Evolutionary conservation across 2,329 filamentous ascomycete species (phyloP).

Genomic region (Alternaria gaisen): DNA sequence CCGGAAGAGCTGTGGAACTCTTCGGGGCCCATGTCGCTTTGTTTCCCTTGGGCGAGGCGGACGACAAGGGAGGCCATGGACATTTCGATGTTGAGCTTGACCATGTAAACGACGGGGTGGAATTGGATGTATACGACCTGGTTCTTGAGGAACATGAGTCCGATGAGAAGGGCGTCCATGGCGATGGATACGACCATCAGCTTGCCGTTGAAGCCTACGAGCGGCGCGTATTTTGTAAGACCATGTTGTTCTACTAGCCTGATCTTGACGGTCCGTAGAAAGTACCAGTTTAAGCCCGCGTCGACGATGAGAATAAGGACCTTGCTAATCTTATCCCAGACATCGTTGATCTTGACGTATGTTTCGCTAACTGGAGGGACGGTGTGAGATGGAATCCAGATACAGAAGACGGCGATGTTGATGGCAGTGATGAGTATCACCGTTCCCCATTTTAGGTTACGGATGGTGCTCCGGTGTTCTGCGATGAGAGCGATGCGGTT

Average conservation of each 20-base stretch:
- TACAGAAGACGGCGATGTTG: conserved; percentile 63
- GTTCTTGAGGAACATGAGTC: conserved; percentile 52
- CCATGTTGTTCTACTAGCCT: conserved; percentile 52
- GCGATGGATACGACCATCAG: conserved; percentile 52
- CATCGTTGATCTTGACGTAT: conserved; percentile 58
- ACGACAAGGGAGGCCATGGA: conserved; percentile 55
- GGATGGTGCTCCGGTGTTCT: conserved; percentile 51
- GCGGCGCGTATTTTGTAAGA: conserved; percentile 52
- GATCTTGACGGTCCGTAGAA: conserved; percentile 55
- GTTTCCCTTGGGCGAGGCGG: conserved; percentile 44
- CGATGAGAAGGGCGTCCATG: conserved; percentile 54
- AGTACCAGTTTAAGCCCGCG: conserved; percentile 62
- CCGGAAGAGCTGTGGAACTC: conserved; percentile 29
- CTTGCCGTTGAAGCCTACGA: conserved; percentile 54
- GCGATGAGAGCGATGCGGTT: conserved; percentile 63
- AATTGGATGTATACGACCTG: conserved; percentile 53
- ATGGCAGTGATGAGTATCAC: conserved; percentile 58
- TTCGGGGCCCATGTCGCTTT: conserved; percentile 39
- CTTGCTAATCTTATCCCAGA: conserved; percentile 65
- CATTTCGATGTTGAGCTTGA: conserved; percentile 58
- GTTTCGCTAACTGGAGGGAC: conserved; percentile 40
- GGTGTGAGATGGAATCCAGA: conserved; percentile 62
- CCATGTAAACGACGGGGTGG: conserved; percentile 55
- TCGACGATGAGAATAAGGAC: conserved; percentile 62
- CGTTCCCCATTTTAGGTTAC: conserved; percentile 59